A percentile compares a stretch with the other conserved stretches of the same genome.
These are phyloP conservation scores for Macadamia tetraphylla DNA, from an alignment of 164 flowering plant genomes.

Conservation along the genomic window DNA sequence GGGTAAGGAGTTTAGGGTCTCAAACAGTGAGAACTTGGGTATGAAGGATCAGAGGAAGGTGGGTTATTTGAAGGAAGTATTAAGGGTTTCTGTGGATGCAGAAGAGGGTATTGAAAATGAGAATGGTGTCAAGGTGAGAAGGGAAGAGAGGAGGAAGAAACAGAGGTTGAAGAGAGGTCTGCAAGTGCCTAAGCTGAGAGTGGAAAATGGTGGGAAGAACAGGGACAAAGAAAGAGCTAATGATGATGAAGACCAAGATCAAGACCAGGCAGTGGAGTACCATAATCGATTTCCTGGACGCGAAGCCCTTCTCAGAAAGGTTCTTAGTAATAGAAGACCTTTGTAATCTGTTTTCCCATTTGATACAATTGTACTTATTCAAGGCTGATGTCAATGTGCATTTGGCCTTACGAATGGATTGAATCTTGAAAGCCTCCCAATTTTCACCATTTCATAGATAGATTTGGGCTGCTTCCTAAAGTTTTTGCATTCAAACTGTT, in stretches of 20 bases:
- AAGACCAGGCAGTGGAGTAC: conserved; percentile 4
- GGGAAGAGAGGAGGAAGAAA: conserved; percentile 29
- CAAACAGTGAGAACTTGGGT: not conserved
- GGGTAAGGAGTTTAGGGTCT: not conserved
- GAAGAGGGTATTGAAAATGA: conserved; percentile 8
- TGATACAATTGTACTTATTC: too few species aligned
- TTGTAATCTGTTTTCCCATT: conserved; percentile 1
- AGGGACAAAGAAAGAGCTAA: not conserved
- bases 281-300: conserved; percentile 66
- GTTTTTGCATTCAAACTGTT: too few species aligned
- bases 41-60: conserved; percentile 2
- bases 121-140: conserved; percentile 9
- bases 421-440: too few species aligned
- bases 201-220: conserved; percentile 4
- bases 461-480: too few species aligned
- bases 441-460: too few species aligned
- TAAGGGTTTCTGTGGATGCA: conserved; percentile 1
- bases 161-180: conserved; percentile 20
- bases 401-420: too few species aligned
- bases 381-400: too few species aligned
- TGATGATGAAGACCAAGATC: not conserved
- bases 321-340: conserved; percentile 10
- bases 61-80: conserved; percentile 12
- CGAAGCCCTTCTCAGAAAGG: conserved; percentile 46
- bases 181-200: conserved; percentile 8